A percentile compares a stretch with the other conserved stretches of the same genome.
These are phyloP conservation scores for Arctium lappa DNA, from an alignment of 129 eudicot genomes.

Conservation along the genomic window DNA sequence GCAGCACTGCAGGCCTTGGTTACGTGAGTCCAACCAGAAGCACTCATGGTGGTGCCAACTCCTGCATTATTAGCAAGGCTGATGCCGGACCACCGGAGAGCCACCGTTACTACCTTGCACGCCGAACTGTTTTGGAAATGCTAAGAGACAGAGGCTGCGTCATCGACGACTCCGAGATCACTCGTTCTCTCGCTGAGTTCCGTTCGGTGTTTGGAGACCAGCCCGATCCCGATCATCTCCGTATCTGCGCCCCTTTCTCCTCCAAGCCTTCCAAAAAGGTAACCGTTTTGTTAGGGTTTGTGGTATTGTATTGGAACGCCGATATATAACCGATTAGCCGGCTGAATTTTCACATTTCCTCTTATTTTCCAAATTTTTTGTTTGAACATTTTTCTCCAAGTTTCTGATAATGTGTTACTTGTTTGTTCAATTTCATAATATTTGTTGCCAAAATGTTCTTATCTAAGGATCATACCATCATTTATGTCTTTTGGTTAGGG, in stretches of 20 bases:
- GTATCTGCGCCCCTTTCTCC: constrained; percentile 27
- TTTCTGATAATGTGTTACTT: constrained; percentile 1
- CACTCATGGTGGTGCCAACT: not conserved
- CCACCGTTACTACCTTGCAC: constrained; percentile 51
- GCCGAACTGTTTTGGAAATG: constrained; percentile 49
- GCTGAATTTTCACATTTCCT: not conserved
- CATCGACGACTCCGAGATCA: constrained; percentile 34
- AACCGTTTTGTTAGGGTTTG: constrained; percentile 3
- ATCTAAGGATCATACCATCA: not conserved
- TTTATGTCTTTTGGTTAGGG: not conserved
- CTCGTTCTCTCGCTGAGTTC: constrained; percentile 35
- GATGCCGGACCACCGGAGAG: constrained; percentile 39
- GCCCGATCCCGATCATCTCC: constrained; percentile 39
- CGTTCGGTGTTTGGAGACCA: constrained; percentile 33
- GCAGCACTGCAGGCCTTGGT: constrained; percentile 30
- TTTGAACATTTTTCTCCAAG: not conserved
- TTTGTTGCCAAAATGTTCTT: not conserved
- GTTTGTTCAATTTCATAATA: not conserved
- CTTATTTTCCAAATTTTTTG: not conserved
- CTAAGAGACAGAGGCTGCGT: constrained; percentile 51
- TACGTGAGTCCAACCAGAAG: constrained; percentile 17
- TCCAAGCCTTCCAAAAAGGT: constrained; percentile 42
- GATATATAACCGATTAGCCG: not conserved
- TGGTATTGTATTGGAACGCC: not conserved
- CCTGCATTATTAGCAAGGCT: constrained; percentile 31